Evolutionary conservation across 257 asterid species (phyloP).

Genomic region (Capsicum chinense): DNA sequence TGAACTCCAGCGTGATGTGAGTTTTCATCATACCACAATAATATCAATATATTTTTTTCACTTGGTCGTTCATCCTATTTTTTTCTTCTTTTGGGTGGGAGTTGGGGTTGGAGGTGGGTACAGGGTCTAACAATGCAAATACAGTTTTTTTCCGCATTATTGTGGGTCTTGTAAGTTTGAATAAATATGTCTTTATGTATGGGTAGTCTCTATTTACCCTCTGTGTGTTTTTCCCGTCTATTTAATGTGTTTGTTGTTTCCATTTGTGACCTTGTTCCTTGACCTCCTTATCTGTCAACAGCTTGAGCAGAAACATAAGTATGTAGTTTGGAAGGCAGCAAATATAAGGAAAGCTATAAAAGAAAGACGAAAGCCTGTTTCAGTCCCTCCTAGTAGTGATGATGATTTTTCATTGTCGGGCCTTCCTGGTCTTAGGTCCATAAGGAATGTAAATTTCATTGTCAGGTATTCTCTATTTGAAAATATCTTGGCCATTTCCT

Average conservation of each 20-base stretch:
- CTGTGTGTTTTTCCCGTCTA: background rate
- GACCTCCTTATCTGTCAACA: slow-evolving; percentile 36
- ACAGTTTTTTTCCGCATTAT: background rate
- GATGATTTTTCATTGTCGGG: slow-evolving; percentile 38
- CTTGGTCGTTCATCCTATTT: no score
- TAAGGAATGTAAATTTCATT: no score
- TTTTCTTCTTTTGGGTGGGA: no score
- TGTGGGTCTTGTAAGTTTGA: background rate
- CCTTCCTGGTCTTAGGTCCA: background rate
- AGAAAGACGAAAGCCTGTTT: slow-evolving; percentile 88
- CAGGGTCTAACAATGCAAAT: no score
- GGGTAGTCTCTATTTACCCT: background rate
- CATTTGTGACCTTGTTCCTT: background rate
- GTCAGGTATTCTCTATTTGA: slow-evolving; percentile 55
- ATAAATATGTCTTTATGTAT: background rate
- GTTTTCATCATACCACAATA: slow-evolving; percentile 31
- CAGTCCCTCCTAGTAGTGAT: slow-evolving; percentile 95
- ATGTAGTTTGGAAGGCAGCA: slow-evolving; percentile 97
- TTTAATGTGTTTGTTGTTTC: background rate
- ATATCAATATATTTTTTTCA: no score
- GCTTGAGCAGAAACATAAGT: slow-evolving; percentile 93
- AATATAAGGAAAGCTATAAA: slow-evolving; percentile 93
- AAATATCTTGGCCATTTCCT: background rate
- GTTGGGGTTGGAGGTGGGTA: no score
- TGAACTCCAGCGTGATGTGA: slow-evolving; percentile 82